Evolutionary conservation across 257 asterid genomes (phyloP).

Genomic region (Solanum appendiculatum): DNA sequence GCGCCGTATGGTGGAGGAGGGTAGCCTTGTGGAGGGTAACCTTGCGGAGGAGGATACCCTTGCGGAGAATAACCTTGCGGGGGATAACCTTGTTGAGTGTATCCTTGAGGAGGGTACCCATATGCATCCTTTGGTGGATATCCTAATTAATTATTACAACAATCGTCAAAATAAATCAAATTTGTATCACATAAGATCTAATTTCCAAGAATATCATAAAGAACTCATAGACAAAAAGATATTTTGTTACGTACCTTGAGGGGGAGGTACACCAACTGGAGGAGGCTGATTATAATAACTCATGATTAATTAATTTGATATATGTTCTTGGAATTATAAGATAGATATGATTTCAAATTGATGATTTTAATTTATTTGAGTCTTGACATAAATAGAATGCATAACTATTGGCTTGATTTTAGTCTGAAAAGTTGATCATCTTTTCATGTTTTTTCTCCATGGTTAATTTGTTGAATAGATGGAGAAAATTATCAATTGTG

Average conservation of each 20-base stretch:
- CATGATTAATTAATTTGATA: conserved; percentile 3
- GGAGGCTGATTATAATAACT: conserved; percentile 32
- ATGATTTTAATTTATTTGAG: neutral
- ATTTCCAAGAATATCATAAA: neutral
- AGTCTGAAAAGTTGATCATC: neutral
- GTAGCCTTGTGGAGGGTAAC: conserved; percentile 30
- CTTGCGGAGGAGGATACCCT: conserved; percentile 13
- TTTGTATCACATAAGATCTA: neutral
- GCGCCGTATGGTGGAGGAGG: conserved; percentile 39
- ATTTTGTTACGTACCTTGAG: conserved; percentile 23
- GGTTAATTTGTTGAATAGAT: neutral
- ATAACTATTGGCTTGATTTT: neutral
- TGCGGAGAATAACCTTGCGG: neutral
- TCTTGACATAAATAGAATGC: neutral
- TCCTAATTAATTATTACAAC: conserved; percentile 6
- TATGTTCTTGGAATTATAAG: neutral
- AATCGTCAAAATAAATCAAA: neutral
- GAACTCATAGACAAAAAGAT: neutral
- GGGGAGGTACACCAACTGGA: conserved; percentile 27
- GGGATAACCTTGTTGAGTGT: neutral
- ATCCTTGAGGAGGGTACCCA: conserved; percentile 8
- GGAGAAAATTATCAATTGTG: neutral
- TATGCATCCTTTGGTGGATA: conserved; percentile 21
- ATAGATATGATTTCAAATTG: neutral
- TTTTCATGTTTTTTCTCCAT: neutral